Percentiles rank a stretch among this genome's conserved stretches.
Evolutionary conservation across 768 basidiomycete species (phyloP).

Genomic region (Amanita muscaria): DNA sequence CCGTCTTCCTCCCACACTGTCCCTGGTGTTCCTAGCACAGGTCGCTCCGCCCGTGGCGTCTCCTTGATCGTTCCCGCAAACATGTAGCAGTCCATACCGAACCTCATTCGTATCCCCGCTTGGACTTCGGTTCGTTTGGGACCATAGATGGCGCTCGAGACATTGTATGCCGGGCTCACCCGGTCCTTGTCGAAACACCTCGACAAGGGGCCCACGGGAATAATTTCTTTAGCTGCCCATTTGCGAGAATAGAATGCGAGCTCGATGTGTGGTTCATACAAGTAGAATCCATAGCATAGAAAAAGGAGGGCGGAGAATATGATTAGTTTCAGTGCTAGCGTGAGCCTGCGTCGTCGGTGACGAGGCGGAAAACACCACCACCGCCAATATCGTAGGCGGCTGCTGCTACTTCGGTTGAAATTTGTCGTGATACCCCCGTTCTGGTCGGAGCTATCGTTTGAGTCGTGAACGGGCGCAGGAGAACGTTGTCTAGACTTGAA

Average conservation of each 20-base stretch:
- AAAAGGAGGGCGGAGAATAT: slow-evolving; percentile 30
- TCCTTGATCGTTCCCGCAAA: slow-evolving; percentile 75
- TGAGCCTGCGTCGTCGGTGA: slow-evolving; percentile 23
- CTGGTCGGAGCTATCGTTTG: neutral
- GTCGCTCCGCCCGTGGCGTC: slow-evolving; percentile 10
- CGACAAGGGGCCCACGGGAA: slow-evolving; percentile 49
- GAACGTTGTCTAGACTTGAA: neutral
- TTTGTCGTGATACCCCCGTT: too few species aligned
- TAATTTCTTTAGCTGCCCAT: slow-evolving; percentile 72
- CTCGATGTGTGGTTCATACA: slow-evolving; percentile 84
- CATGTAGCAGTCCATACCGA: slow-evolving; percentile 87
- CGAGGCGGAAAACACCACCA: neutral
- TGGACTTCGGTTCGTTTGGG: slow-evolving; percentile 64
- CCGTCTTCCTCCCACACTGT: slow-evolving; percentile 19
- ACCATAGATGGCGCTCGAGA: slow-evolving; percentile 54
- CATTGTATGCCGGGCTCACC: slow-evolving; percentile 60
- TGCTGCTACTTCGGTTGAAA: too few species aligned
- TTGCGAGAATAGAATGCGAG: slow-evolving; percentile 65
- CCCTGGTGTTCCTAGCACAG: slow-evolving; percentile 20
- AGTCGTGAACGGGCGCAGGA: neutral
- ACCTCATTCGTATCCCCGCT: slow-evolving; percentile 67
- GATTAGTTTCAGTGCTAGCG: slow-evolving; percentile 34
- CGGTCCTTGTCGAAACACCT: slow-evolving; percentile 66
- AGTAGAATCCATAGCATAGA: slow-evolving; percentile 39
- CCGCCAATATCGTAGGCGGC: too few species aligned